phyloP scores from a whole-genome alignment of 1,284 basidiomycete species.

The Ustilago bromivora region DNA sequence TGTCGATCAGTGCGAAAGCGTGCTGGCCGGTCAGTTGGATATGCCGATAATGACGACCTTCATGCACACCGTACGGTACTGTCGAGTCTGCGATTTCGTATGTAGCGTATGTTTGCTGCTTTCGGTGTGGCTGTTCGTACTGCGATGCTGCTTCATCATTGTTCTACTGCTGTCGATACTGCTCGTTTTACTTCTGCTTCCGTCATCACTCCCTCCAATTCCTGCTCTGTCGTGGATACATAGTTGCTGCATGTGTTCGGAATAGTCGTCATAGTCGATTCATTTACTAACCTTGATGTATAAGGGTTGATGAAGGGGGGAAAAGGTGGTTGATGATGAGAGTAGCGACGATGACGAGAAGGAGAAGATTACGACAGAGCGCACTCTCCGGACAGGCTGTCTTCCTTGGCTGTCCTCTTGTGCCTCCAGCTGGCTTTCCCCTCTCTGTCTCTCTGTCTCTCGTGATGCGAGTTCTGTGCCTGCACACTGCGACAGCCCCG shows the following conservation, averaged over 20 bases:
- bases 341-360: constrained; percentile 20
- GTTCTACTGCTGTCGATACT: constrained; percentile 3
- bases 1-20: background rate
- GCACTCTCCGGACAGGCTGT: background rate
- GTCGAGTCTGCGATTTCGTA: background rate
- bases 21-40: background rate
- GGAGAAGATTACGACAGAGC: background rate
- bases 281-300: constrained; percentile 43
- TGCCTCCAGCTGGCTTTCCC: background rate
- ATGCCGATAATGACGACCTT: background rate
- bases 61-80: background rate
- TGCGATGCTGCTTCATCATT: background rate
- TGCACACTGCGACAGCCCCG: background rate
- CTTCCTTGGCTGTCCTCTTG: background rate
- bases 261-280: constrained; percentile 6
- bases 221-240: constrained; percentile 11
- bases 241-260: constrained; percentile 3
- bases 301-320: constrained; percentile 41
- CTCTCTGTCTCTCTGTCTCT: background rate
- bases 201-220: background rate
- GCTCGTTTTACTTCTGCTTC: background rate
- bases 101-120: background rate
- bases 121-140: background rate
- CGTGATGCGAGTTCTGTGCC: background rate
- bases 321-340: constrained; percentile 31